Conservation (phyloP, 805 yeast species). For the Vanderwaltozyma tropicalis region DNA sequence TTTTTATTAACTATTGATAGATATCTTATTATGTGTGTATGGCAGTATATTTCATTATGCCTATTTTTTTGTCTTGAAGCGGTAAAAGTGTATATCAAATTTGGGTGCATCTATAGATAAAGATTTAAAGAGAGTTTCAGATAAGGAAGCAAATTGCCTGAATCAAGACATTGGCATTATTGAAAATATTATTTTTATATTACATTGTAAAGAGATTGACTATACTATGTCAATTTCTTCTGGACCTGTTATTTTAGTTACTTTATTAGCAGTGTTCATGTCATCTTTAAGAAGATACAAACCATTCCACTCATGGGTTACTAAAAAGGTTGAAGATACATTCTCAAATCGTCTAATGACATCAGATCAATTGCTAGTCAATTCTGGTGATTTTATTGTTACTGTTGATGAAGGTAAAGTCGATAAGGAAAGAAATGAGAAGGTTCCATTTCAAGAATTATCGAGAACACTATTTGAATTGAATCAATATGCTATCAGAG, state of each 20-base stretch:
- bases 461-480: neutral
- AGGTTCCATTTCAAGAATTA: neutral
- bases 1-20: no score
- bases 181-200: no score
- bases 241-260: slow-evolving; percentile 4
- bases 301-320: slow-evolving; percentile 14
- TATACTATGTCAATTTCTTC: no score
- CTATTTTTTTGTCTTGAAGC: no score
- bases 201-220: neutral
- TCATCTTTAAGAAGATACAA: slow-evolving; percentile 14
- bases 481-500: slow-evolving; percentile 7
- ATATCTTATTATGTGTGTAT: no score
- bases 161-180: no score
- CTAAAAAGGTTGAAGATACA: slow-evolving; percentile 7
- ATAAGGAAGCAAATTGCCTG: no score
- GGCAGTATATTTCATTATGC: no score
- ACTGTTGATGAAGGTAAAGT: neutral
- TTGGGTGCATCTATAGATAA: no score
- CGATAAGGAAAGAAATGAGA: neutral
- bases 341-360: neutral
- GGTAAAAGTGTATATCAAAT: no score
- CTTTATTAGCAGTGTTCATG: slow-evolving; percentile 11
- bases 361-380: neutral
- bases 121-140: no score
- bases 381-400: neutral